phyloP scores from a whole-genome alignment of 192 early-diverging fungal species.

The Entomortierella beljakovae region DNA sequence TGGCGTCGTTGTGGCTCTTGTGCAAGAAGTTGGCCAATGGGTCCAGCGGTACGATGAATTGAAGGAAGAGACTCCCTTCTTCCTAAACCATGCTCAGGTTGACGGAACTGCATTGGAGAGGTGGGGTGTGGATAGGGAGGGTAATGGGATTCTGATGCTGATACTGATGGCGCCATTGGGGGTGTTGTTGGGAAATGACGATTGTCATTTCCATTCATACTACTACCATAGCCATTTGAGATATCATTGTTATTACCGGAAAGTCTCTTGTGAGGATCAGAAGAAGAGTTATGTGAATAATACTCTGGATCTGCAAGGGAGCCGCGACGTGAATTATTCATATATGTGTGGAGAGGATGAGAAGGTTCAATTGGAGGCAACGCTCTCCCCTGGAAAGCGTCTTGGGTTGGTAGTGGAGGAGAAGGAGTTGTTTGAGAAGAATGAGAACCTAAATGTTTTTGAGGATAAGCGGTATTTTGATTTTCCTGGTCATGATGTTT shows the following conservation, averaged over 20 bases:
- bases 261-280: conserved; percentile 15
- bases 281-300: neutral
- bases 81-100: conserved; percentile 42
- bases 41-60: conserved; percentile 49
- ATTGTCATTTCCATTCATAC: neutral
- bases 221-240: neutral
- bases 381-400: conserved; percentile 40
- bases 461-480: neutral
- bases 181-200: conserved; percentile 24
- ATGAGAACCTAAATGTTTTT: neutral
- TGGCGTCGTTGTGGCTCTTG: conserved; percentile 52
- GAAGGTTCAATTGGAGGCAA: conserved; percentile 49
- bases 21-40: conserved; percentile 45
- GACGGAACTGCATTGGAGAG: conserved; percentile 52
- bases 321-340: conserved; percentile 44
- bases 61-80: conserved; percentile 48
- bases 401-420: conserved; percentile 39
- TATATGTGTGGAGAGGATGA: conserved; percentile 32
- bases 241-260: conserved; percentile 17
- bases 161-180: conserved; percentile 9
- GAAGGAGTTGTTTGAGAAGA: conserved; percentile 33
- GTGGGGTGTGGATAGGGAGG: conserved; percentile 38
- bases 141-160: conserved; percentile 24
- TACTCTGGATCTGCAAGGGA: conserved; percentile 38
- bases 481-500: conserved; percentile 10